Evolutionary conservation across 2,329 filamentous ascomycete genomes (phyloP).

Genomic region (Rasamsonia emersonii): DNA sequence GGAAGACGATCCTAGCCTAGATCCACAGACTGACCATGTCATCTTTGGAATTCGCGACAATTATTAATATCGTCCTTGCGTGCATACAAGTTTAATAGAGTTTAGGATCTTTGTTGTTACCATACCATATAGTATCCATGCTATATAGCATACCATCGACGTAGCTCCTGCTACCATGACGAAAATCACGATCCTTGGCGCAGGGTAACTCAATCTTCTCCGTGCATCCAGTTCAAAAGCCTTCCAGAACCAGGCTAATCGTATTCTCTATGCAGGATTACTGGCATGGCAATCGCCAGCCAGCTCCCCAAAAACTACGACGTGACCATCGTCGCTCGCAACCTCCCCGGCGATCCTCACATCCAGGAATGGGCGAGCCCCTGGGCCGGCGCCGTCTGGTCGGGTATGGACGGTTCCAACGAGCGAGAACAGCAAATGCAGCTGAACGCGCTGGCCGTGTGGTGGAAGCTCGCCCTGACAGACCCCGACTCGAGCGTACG

Average conservation of each 20-base stretch:
- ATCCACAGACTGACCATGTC: too few species aligned
- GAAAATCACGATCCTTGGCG: constrained; percentile 7
- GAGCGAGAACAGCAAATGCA: constrained; percentile 20
- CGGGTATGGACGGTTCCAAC: constrained; percentile 13
- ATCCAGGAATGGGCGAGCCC: constrained; percentile 23
- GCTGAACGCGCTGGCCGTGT: constrained; percentile 7
- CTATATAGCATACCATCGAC: neutral
- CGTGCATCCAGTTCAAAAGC: too few species aligned
- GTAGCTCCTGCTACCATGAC: constrained; percentile 1
- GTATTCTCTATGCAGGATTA: constrained; percentile 3
- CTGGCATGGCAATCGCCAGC: constrained; percentile 20
- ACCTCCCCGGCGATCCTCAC: constrained; percentile 22
- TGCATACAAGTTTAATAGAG: too few species aligned
- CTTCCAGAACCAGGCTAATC: too few species aligned
- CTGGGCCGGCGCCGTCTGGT: constrained; percentile 25
- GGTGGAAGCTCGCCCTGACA: constrained; percentile 4
- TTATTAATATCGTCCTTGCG: too few species aligned
- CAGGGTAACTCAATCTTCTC: constrained; percentile 8
- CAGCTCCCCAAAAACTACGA: constrained; percentile 17
- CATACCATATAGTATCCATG: too few species aligned
- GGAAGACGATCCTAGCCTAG: too few species aligned
- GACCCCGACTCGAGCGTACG: constrained; percentile 6
- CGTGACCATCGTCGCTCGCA: constrained; percentile 24
- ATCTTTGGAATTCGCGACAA: too few species aligned
- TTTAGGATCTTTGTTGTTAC: too few species aligned